These are phyloP conservation scores for Camelina sativa DNA, from an alignment of 345 rosid species.

Conservation along the genomic window DNA sequence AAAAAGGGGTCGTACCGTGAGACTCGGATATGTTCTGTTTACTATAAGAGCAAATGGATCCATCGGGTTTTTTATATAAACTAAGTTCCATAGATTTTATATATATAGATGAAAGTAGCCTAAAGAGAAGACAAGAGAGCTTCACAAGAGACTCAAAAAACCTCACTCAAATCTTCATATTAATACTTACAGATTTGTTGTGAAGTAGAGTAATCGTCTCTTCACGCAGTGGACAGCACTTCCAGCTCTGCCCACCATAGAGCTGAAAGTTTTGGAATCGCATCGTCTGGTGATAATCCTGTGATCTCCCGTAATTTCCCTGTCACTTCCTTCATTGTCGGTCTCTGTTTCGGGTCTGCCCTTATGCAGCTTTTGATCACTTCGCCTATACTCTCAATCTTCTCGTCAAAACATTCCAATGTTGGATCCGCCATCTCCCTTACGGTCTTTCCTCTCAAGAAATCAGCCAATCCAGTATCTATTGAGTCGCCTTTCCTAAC, in stretches of 20 bases:
- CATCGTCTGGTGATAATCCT: conserved; percentile 66
- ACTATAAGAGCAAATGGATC: neutral
- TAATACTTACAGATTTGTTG: conserved; percentile 40
- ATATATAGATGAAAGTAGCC: conserved; percentile 18
- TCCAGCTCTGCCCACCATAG: conserved; percentile 99
- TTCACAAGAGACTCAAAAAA: conserved; percentile 29
- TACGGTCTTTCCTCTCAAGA: conserved; percentile 47
- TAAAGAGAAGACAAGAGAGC: conserved; percentile 31
- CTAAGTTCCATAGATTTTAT: conserved; percentile 28
- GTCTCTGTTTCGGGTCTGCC: conserved; percentile 64
- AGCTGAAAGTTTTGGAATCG: conserved; percentile 75
- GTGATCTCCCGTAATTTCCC: conserved; percentile 69
- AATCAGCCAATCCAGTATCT: conserved; percentile 44
- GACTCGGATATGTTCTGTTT: conserved; percentile 3
- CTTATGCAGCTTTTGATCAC: conserved; percentile 68
- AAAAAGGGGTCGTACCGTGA: conserved; percentile 5
- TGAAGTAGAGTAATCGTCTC: conserved; percentile 19
- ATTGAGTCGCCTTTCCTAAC: conserved; percentile 50
- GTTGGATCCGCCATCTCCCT: conserved; percentile 66
- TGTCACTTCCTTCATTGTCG: conserved; percentile 58
- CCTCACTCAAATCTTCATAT: conserved; percentile 34
- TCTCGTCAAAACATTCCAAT: conserved; percentile 54
- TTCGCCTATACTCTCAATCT: conserved; percentile 58
- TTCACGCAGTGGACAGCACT: conserved; percentile 63
- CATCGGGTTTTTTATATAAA: neutral